Percentiles rank a stretch among this genome's conserved stretches.
These are phyloP conservation scores for Salvia splendens DNA, from an alignment of 257 asterid species.

Conservation along the genomic window DNA sequence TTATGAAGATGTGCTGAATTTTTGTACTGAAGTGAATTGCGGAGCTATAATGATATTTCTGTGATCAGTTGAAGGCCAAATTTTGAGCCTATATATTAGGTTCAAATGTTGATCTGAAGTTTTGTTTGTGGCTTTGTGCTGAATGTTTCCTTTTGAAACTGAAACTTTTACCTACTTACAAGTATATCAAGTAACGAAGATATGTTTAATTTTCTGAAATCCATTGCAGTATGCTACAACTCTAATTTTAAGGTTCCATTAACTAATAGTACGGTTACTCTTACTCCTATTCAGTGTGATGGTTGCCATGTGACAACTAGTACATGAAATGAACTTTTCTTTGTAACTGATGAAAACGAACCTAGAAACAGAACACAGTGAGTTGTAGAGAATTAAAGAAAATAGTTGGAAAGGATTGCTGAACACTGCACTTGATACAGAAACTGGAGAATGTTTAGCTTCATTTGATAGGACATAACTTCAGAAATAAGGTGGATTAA, in stretches of 20 bases:
- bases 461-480: neutral
- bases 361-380: neutral
- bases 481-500: neutral
- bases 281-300: constrained; percentile 13
- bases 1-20: neutral
- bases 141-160: constrained; percentile 1
- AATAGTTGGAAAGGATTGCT: neutral
- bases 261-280: constrained; percentile 10
- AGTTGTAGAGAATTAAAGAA: neutral
- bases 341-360: neutral
- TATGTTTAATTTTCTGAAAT: neutral
- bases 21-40: neutral
- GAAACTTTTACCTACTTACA: constrained; percentile 4
- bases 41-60: neutral
- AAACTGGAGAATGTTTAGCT: neutral
- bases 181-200: neutral
- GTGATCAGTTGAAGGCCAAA: neutral
- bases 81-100: neutral
- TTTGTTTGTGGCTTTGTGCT: neutral
- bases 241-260: neutral
- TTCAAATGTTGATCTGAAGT: neutral
- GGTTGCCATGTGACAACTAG: neutral
- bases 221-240: neutral
- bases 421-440: neutral
- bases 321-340: neutral